Conservation (phyloP, 2,329 filamentous ascomycete species). For the Ophiostoma quercus region DNA sequence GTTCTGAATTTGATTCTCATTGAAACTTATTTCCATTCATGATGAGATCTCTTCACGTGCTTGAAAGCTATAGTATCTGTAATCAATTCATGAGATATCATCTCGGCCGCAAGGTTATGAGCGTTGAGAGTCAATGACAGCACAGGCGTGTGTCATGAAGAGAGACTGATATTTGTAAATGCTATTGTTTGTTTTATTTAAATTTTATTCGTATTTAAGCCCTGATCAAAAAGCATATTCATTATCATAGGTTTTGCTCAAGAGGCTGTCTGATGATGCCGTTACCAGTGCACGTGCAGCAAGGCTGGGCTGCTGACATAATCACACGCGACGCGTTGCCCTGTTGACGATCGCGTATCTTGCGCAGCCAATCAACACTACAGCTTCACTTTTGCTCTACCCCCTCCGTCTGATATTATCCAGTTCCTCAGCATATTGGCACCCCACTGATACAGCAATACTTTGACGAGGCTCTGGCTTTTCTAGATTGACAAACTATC, state of each 20-base stretch:
- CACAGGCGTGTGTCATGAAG: background rate
- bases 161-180: too few species aligned
- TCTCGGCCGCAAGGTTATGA: background rate
- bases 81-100: background rate
- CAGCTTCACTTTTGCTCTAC: background rate
- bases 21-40: too few species aligned
- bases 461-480: conserved; percentile 5
- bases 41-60: too few species aligned
- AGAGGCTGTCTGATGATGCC: background rate
- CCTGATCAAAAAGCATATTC: too few species aligned
- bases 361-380: conserved; percentile 19
- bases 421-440: conserved; percentile 1
- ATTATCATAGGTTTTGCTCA: too few species aligned
- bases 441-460: conserved; percentile 3
- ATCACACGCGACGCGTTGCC: conserved; percentile 20
- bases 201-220: too few species aligned
- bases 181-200: too few species aligned
- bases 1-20: background rate
- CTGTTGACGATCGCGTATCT: conserved; percentile 20
- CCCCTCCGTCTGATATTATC: conserved; percentile 9
- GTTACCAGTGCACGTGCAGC: background rate
- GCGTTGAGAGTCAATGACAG: background rate
- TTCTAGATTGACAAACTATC: background rate
- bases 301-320: background rate
- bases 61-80: too few species aligned